A percentile compares a stretch with the other conserved stretches of the same genome.
Conservation (phyloP, 495 filamentous ascomycete genomes). For the Cairneyella variabilis region DNA sequence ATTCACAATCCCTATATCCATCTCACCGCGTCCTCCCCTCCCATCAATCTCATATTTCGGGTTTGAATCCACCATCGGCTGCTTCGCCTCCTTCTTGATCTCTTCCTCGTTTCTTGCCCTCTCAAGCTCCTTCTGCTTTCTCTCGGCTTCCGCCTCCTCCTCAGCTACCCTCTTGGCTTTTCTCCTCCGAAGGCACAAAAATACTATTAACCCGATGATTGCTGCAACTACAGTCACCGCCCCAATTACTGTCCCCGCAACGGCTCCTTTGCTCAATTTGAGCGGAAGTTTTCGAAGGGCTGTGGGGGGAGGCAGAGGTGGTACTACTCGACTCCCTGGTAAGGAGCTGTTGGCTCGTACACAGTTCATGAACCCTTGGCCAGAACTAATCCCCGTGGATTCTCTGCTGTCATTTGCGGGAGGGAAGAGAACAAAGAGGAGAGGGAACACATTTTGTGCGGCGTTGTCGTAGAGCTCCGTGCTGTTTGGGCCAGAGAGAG, state of each 20-base stretch:
- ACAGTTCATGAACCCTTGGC: slow-evolving; percentile 3
- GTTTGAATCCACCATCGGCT: neutral
- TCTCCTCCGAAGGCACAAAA: neutral
- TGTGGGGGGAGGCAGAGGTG: neutral
- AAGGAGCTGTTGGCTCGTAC: neutral
- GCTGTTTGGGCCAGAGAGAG: neutral
- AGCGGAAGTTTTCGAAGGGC: neutral
- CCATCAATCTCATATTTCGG: neutral
- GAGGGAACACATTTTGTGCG: neutral
- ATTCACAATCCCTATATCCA: neutral
- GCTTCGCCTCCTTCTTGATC: neutral
- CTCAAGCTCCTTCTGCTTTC: no score
- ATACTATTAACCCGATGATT: neutral
- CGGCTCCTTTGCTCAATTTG: neutral
- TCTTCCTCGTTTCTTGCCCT: no score
- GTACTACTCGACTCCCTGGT: neutral
- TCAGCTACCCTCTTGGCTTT: neutral
- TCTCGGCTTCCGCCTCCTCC: neutral
- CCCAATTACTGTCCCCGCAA: neutral
- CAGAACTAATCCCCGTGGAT: neutral
- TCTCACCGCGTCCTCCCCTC: neutral
- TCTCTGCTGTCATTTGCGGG: slow-evolving; percentile 1
- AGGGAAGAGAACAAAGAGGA: slow-evolving; percentile 1
- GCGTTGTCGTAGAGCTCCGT: slow-evolving; percentile 1
- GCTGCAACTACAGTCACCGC: neutral